These are phyloP conservation scores for Aspergillus egyptiacus DNA, from an alignment of 495 filamentous ascomycete species.

Conservation along the genomic window DNA sequence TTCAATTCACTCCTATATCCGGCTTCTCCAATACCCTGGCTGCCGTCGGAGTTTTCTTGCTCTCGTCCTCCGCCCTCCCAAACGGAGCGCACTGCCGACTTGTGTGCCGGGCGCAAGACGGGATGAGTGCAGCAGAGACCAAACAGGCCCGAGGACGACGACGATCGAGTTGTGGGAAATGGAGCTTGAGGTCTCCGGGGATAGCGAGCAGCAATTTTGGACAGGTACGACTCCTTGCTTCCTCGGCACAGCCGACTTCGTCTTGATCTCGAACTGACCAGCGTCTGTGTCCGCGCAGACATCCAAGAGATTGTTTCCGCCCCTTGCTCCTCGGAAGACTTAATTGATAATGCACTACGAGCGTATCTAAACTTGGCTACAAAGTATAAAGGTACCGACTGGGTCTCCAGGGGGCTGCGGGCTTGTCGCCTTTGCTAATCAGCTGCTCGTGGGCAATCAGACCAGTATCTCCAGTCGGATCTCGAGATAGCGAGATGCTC, in stretches of 20 bases:
- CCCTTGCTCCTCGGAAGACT: constrained; percentile 64
- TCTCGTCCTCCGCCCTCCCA: constrained; percentile 1
- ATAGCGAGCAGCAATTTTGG: constrained; percentile 93
- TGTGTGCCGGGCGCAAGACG: constrained; percentile 27
- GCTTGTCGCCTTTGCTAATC: background rate
- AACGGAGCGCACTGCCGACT: constrained; percentile 9
- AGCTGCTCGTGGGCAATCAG: constrained; percentile 29
- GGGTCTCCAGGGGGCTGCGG: background rate
- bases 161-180: constrained; percentile 43
- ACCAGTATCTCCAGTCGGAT: constrained; percentile 75
- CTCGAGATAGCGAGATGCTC: constrained; percentile 81
- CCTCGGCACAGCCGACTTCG: background rate
- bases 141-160: constrained; percentile 28
- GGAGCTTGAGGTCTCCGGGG: constrained; percentile 60
- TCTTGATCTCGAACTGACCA: background rate
- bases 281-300: constrained; percentile 56
- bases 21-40: too few relatives aligned
- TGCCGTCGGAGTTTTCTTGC: too few relatives aligned
- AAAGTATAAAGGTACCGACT: constrained; percentile 57
- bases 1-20: background rate
- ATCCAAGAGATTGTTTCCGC: constrained; percentile 72
- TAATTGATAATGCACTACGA: constrained; percentile 82
- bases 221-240: constrained; percentile 52
- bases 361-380: constrained; percentile 75
- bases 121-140: constrained; percentile 39